A percentile compares a stretch with the other conserved stretches of the same genome.
These are phyloP conservation scores for Aspergillus ochraceus DNA, from an alignment of 2,329 filamentous ascomycete species.

Conservation along the genomic window DNA sequence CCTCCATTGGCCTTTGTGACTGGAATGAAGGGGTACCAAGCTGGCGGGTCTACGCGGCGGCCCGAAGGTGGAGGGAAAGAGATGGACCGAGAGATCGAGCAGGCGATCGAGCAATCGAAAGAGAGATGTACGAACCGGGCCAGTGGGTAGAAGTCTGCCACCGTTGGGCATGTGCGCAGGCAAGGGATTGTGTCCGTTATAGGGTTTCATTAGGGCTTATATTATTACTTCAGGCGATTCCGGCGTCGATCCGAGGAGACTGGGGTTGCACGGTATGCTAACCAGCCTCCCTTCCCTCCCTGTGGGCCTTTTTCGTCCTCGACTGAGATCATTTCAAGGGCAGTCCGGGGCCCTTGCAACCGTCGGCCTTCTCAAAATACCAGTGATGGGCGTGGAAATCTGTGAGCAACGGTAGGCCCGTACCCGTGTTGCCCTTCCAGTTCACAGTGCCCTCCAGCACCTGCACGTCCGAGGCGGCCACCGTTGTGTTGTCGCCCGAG, in stretches of 20 bases:
- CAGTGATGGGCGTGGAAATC: slow-evolving; percentile 24
- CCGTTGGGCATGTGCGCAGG: not conserved
- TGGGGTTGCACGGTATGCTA: not conserved
- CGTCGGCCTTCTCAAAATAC: slow-evolving; percentile 27
- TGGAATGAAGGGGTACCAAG: not conserved
- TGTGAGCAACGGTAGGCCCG: slow-evolving; percentile 17
- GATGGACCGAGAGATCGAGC: too few species aligned
- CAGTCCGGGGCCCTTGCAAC: slow-evolving; percentile 16
- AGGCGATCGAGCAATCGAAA: not conserved
- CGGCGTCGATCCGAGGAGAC: not conserved
- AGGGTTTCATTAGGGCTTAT: not conserved
- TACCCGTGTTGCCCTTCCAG: slow-evolving; percentile 26
- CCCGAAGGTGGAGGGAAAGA: not conserved
- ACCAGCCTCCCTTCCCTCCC: not conserved
- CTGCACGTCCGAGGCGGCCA: slow-evolving; percentile 19
- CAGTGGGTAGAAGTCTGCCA: not conserved
- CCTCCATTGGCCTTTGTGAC: not conserved
- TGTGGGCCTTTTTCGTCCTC: not conserved
- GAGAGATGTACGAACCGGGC: not conserved
- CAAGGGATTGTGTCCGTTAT: not conserved
- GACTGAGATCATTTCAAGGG: slow-evolving; percentile 8
- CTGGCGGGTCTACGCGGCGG: not conserved
- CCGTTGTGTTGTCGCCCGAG: slow-evolving; percentile 24
- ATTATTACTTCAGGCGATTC: not conserved
- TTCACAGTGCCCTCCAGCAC: slow-evolving; percentile 25